phyloP scores from a whole-genome alignment of 352 stramenopile genomes.

The Thalassiosira mediterranea region DNA sequence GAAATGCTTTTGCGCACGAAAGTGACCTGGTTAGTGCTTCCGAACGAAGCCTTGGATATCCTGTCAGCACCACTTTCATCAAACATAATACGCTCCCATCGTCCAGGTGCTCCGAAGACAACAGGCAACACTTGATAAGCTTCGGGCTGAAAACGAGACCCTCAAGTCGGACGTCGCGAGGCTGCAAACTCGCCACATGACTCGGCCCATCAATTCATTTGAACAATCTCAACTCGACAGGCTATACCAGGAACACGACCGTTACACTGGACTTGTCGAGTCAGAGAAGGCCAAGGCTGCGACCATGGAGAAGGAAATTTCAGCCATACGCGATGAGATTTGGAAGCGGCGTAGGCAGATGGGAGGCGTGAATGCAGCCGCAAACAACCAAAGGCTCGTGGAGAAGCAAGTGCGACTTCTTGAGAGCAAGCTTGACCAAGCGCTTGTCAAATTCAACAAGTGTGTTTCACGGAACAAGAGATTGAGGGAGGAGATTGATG shows the following conservation, averaged over 20 bases:
- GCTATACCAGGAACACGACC: slow-evolving; percentile 90
- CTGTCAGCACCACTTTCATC: neutral
- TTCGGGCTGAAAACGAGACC: slow-evolving; percentile 82
- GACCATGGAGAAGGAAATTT: slow-evolving; percentile 87
- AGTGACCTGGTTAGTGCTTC: slow-evolving; percentile 41
- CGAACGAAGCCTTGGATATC: neutral
- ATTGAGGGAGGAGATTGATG: slow-evolving; percentile 92
- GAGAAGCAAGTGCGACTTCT: slow-evolving; percentile 95
- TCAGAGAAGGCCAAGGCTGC: slow-evolving; percentile 87
- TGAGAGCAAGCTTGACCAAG: slow-evolving; percentile 96
- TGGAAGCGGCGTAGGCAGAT: slow-evolving; percentile 92
- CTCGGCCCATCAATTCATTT: slow-evolving; percentile 85
- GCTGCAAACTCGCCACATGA: slow-evolving; percentile 89
- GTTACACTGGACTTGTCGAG: slow-evolving; percentile 87
- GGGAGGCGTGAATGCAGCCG: slow-evolving; percentile 93
- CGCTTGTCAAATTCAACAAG: slow-evolving; percentile 96
- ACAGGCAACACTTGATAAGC: slow-evolving; percentile 90
- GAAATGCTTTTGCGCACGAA: slow-evolving; percentile 91
- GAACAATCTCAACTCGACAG: slow-evolving; percentile 83
- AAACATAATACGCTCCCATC: slow-evolving; percentile 14
- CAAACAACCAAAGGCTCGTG: slow-evolving; percentile 94
- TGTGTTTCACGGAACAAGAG: slow-evolving; percentile 91
- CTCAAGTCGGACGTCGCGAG: slow-evolving; percentile 88
- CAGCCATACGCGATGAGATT: slow-evolving; percentile 76
- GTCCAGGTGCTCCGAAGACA: slow-evolving; percentile 94